A percentile compares a stretch with the other conserved stretches of the same genome.
Conservation (phyloP, 2,329 filamentous ascomycete species). For the Ceratocystis diversiconidia region DNA sequence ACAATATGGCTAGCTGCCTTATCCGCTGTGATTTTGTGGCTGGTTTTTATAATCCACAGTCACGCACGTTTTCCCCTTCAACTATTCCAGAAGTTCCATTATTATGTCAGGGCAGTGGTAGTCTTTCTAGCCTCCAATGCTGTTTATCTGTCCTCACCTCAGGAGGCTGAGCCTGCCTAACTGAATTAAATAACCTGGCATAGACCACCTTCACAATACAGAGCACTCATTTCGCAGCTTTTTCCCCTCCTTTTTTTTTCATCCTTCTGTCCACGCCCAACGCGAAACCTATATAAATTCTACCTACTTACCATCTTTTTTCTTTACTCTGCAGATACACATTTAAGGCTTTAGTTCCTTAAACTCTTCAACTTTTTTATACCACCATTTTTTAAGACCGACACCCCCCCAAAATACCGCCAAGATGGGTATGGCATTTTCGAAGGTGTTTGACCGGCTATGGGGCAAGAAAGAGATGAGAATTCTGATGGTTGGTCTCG, state of each 20-base stretch:
- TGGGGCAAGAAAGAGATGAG: slow-evolving; percentile 99
- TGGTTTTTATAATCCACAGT: neutral
- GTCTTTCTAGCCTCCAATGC: neutral
- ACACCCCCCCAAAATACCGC: slow-evolving; percentile 23
- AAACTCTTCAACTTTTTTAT: slow-evolving; percentile 11
- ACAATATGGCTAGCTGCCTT: neutral
- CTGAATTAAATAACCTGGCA: slow-evolving; percentile 16
- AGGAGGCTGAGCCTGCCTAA: slow-evolving; percentile 16
- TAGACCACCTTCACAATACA: slow-evolving; percentile 1
- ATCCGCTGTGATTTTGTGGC: neutral
- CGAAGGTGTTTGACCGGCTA: slow-evolving; percentile 88
- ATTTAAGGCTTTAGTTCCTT: slow-evolving; percentile 16
- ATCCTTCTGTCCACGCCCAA: neutral
- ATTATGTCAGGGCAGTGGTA: neutral
- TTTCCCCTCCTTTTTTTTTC: slow-evolving; percentile 7
- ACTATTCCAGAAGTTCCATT: neutral
- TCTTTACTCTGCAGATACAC: neutral
- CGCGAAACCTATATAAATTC: neutral
- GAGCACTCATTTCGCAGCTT: neutral
- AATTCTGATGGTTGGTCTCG: slow-evolving; percentile 99
- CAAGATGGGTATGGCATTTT: slow-evolving; percentile 90
- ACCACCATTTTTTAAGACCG: slow-evolving; percentile 16
- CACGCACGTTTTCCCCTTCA: neutral
- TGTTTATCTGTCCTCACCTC: slow-evolving; percentile 19
- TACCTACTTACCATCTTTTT: neutral